Percentiles rank a stretch among this genome's conserved stretches.
These are phyloP conservation scores for Lojkania enalia DNA, from an alignment of 2,329 filamentous ascomycete species.

Conservation along the genomic window DNA sequence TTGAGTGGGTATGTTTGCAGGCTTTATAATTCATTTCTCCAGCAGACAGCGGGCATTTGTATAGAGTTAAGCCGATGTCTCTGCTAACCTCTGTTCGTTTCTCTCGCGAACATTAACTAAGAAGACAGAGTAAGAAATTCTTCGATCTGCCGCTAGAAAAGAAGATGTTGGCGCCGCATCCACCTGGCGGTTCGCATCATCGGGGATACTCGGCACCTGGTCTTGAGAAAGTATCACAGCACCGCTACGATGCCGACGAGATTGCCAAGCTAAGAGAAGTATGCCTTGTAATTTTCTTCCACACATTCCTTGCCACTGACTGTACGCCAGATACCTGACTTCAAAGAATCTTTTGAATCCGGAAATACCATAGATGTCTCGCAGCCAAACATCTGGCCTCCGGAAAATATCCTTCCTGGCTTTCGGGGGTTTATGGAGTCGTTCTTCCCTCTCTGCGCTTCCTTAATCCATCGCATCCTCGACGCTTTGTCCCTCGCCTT, in stretches of 20 bases:
- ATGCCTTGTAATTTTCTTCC: no score
- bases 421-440: conserved; percentile 37
- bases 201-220: conserved; percentile 46
- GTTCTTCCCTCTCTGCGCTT: conserved; percentile 28
- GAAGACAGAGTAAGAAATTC: conserved; percentile 38
- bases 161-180: conserved; percentile 47
- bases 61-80: no score
- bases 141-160: conserved; percentile 41
- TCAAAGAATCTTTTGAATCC: conserved; percentile 41
- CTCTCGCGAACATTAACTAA: no score
- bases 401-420: conserved; percentile 43
- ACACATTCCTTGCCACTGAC: background rate
- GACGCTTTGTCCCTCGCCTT: conserved; percentile 32
- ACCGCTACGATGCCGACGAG: conserved; percentile 25
- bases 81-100: no score
- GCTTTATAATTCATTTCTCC: no score
- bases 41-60: no score
- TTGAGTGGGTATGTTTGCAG: conserved; percentile 27
- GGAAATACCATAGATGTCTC: conserved; percentile 31
- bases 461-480: conserved; percentile 32
- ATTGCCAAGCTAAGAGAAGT: conserved; percentile 24
- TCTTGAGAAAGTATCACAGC: conserved; percentile 42
- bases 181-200: conserved; percentile 44
- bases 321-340: conserved; percentile 29
- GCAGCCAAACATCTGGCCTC: conserved; percentile 49